Evolutionary conservation across 2,329 filamentous ascomycete species (phyloP), one percentile per base, ranked within the genome.

Genomic region (Fusarium irregulare): DNA sequence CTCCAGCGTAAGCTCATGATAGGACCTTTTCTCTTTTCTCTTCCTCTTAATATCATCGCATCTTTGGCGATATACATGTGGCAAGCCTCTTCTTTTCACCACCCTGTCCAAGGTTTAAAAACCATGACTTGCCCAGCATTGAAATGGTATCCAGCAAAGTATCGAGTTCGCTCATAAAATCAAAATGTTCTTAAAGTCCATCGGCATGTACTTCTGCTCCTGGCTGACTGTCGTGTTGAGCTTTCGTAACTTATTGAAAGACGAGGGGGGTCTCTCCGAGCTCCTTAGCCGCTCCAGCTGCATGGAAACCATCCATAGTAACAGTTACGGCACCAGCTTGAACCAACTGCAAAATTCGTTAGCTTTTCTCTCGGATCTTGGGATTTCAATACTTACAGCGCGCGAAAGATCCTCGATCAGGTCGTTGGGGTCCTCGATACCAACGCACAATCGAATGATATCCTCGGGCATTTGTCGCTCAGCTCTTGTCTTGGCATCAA

Each of bases 391-490:
- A 90, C 93, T 86, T 89, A 97, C 93, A 74, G 96, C 96, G 74
- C 94, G 90, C 67, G 91, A 92, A 63, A 99, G 83, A 81, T 99
- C 96, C 77, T 98, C 95, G 77, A 98, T 93, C 75, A 99, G 79
- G 83, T 99, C 96, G 73, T 93, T 89, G 6, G 87, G 88, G 80
- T 99, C 96, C 80, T 99, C 96, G 76, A 99, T 99, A 47, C 96
- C 96, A 46, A 99, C 94, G 77, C 96, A 99, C 58, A 99, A 82
- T 59, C 96, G 88, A 75, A 99, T 98, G 65, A 99, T 92, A 79
- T 99, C 96, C 82, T 99, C 96, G 13, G 96, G 96, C 90, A 99
- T 92, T 71, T 95, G 91, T 70, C 94, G 88, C 82, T 97, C 94
- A 75, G 89, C 86, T 73, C 96, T 87, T 55, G 94, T 98, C 84